Conservation (phyloP, 768 basidiomycete species). For the Naematelia aurantialba region DNA sequence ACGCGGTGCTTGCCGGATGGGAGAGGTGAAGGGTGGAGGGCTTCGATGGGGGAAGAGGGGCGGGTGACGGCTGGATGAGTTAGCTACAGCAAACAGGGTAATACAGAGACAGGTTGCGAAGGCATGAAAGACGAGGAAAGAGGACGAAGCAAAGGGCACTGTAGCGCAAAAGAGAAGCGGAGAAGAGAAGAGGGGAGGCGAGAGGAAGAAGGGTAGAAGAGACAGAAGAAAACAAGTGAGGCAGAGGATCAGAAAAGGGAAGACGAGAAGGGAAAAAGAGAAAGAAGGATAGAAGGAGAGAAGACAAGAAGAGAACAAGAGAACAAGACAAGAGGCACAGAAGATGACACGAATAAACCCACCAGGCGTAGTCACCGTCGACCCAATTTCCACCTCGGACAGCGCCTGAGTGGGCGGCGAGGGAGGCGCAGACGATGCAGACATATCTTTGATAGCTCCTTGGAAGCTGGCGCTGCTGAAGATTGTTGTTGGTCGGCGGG, state of each 20-base stretch:
- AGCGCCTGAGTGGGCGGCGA: constrained; percentile 2
- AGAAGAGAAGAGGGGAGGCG: background rate
- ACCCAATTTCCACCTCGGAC: constrained; percentile 10
- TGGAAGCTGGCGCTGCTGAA: background rate
- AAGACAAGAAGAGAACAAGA: too few species aligned
- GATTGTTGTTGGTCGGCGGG: constrained; percentile 4
- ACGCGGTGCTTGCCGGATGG: constrained; percentile 47
- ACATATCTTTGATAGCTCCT: background rate
- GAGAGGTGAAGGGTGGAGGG: constrained; percentile 44
- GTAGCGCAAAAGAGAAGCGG: background rate
- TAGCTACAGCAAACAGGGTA: background rate
- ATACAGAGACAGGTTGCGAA: background rate
- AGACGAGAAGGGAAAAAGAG: background rate
- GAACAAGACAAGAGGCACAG: too few species aligned
- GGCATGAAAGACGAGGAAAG: background rate
- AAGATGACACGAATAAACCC: too few species aligned
- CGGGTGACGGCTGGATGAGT: constrained; percentile 41
- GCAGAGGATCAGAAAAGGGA: too few species aligned
- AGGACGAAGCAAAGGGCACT: background rate
- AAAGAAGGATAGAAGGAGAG: background rate
- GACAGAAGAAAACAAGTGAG: too few species aligned
- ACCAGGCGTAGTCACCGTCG: background rate
- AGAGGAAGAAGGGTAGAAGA: background rate
- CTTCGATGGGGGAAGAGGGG: constrained; percentile 43
- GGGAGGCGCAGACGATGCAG: constrained; percentile 9